phyloP scores from a whole-genome alignment of 225 moss, liverwort and hornwort species.

The Rhytidiadelphus loreus region DNA sequence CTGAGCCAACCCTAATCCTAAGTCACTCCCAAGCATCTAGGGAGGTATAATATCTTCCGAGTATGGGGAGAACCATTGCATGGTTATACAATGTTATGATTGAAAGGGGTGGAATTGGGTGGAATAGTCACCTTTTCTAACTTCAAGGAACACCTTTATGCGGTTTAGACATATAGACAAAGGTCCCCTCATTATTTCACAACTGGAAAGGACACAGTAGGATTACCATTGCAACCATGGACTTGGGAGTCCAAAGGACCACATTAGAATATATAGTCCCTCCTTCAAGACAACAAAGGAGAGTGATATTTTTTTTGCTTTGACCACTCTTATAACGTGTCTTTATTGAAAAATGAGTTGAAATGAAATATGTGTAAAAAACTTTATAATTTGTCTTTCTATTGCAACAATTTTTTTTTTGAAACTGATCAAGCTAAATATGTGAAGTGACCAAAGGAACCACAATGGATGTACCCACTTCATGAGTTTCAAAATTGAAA shows the following conservation, averaged over 20 bases:
- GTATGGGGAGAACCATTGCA: background rate
- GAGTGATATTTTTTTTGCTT: background rate
- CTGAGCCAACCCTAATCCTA: background rate
- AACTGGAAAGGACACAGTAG: too few relatives aligned
- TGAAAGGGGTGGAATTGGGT: background rate
- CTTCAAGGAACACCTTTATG: background rate
- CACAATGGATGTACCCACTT: background rate
- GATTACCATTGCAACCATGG: accelerated
- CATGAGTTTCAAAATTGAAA: background rate
- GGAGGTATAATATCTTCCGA: background rate
- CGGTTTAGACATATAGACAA: accelerated
- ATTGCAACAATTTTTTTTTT: background rate
- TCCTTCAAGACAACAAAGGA: accelerated
- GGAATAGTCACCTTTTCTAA: accelerated
- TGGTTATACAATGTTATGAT: background rate
- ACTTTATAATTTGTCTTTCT: background rate
- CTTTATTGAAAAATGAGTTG: background rate
- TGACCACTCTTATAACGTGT: accelerated
- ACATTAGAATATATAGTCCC: background rate
- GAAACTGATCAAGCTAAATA: background rate
- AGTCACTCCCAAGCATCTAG: background rate
- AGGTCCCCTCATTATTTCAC: background rate
- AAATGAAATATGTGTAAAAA: background rate
- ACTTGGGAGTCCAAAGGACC: background rate
- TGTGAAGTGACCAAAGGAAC: background rate